Evolutionary conservation across 192 early-diverging fungal genomes (phyloP), one percentile per base, ranked within the genome.

Genomic region (Oehlia diaphana): DNA sequence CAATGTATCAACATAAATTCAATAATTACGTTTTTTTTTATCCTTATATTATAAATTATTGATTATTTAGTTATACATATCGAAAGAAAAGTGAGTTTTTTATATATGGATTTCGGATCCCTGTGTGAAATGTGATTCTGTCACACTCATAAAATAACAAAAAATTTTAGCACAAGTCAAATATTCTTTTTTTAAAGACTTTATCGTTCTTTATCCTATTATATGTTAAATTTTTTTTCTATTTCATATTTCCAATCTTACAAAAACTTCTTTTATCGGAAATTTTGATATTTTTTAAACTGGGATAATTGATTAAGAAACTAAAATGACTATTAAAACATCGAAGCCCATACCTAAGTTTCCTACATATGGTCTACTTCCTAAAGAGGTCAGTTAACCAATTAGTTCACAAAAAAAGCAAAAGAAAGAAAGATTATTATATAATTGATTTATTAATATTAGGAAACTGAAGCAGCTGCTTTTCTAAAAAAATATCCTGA

Each of bases 381-480:
- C 85, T 47, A 86, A 86, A 81, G 85, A 86, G 82, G 85, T 86
- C 82, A 53, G 47, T n/a, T 13, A 47, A 31, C 3, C 33, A 26
- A 37, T n/a, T 14, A 23, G 9, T 42, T 50, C 7, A 33, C 42
- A 14, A 21, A n/a, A 37, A 73, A 50, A 31, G 9, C 2, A 72
- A 16, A 28, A 44, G 10, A 37, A 37, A 23, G 10, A 4, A 16
- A n/a, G 3, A 14, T 72, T 72, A 9, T 37, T 21, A 9, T 14
- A 26, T 39, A 23, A 28, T n/a, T 47, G 1, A 14, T 65, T 9
- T 42, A 42, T 31, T 44, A 65, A 44, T 19, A 7, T 19, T 42
- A 86, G 85, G 95, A 96, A 83, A 96, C 96, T 9, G 92, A 97
- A 84, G 94, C 93, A 2, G 90, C 90, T 35, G 83, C 91, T 14